Conservation (phyloP, 2,329 filamentous ascomycete genomes). For the Rhynchosporium secalis region DNA sequence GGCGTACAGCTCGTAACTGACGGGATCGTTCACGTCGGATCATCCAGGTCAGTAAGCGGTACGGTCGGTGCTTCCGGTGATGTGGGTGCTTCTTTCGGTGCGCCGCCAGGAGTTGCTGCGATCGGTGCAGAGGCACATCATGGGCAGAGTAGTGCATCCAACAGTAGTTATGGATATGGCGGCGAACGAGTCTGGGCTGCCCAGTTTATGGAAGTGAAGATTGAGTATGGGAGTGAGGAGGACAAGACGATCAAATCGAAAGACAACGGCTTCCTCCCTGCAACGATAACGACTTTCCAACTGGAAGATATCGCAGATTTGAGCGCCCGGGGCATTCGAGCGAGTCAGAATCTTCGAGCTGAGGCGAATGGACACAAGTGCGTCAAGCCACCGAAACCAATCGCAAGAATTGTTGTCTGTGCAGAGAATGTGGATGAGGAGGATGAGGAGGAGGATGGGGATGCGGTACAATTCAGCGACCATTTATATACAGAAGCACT, state of each 20-base stretch:
- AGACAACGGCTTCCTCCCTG: neutral
- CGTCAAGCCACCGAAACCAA: conserved; percentile 5
- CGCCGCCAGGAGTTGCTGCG: neutral
- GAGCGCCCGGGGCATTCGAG: conserved; percentile 7
- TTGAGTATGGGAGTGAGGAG: conserved; percentile 11
- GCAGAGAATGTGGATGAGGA: conserved; percentile 2
- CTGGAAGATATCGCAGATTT: conserved; percentile 13
- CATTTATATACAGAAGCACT: neutral
- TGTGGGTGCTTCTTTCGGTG: conserved; percentile 2
- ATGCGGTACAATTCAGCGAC: conserved; percentile 10
- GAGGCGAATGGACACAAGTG: conserved; percentile 3
- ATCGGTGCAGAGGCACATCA: conserved; percentile 5
- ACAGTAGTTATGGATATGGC: conserved; percentile 5
- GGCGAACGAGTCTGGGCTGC: conserved; percentile 15
- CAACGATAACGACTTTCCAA: conserved; percentile 6
- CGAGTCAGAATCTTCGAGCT: neutral
- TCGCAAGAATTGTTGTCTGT: conserved; percentile 9
- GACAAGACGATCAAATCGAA: conserved; percentile 9
- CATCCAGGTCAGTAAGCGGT: conserved; percentile 9
- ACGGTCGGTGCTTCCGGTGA: conserved; percentile 9
- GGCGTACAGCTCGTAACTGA: conserved; percentile 10
- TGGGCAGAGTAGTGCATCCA: conserved; percentile 1
- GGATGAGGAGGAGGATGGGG: neutral
- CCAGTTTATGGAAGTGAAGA: conserved; percentile 18
- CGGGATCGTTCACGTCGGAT: conserved; percentile 8